Evolutionary conservation across 1,139 yeast species (phyloP), one percentile per base, ranked within the genome.

Genomic region (Saccharomyces hybrid): DNA sequence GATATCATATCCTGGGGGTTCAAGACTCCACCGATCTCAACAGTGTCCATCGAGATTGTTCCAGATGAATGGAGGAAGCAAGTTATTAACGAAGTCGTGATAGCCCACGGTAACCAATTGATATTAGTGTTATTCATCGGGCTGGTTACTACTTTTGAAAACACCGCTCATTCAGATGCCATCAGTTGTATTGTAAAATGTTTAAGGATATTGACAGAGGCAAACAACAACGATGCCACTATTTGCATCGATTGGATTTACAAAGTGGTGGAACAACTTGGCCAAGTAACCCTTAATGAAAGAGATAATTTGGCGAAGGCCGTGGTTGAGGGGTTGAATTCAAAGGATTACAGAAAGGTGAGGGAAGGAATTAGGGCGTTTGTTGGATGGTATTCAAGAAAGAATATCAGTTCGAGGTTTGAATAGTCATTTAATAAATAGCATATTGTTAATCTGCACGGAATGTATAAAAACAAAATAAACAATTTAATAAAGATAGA

Each of bases 1-100:
- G 97, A 90, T 69, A 76, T 88, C 49, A 73, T 88, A 44, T 82
- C 90, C 16, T 91, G 95, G 90, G 97, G 96, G 1, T 80, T 86
- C 61, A 84, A 80, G 46, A 76, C 80, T 16, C 90, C 96, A 2
- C 96, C 97, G 5, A 78, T 88, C 31, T 84, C 96, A 3, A 67
- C 70, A 2, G 78, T 83, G 41, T 74, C 80, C 54, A 80, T 82
- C 53, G 82, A 80, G 8, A 70, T 70, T 38, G 77, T 79, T 16
- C 85, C 87, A 4, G 72, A 69, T 16, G 76, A 78, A 31, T 79
- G 90, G 60, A 78, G 81, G 55, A 65, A 69, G 11, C 73, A 77
- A 47, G 75, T 87, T 20, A 72, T 78, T 56, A 70, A 61, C 28
- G 65, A 63, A 52, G 72, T 75, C 64, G 76, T 75, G 23, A 61